Evolutionary conservation across 148 eudicot species (phyloP), one percentile per base, ranked within the genome.

Genomic region (Linanthus parryae): DNA sequence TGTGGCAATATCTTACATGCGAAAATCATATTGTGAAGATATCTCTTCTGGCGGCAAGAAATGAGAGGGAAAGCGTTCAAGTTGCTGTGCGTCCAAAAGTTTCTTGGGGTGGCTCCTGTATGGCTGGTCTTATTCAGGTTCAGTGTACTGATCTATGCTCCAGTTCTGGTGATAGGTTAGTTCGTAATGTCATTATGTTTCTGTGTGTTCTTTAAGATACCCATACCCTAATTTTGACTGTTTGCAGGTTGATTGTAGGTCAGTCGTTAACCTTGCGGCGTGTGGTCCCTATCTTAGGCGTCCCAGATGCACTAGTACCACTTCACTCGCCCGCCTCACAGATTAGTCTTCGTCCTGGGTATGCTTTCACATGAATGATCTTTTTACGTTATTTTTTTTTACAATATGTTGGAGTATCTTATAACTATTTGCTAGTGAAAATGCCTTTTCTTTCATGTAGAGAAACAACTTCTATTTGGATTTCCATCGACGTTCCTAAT

Each of bases 281-380:
- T 47, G 99, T 92, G 58, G 90, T 76, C 35, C 83, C 99, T 25
- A 52, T 92, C 52, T 74, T 92, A 66, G 99, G 99, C 15, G 91
- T 92, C 65, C 99, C 99, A 22, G 99, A 92, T 92, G 99, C 99
- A 54, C 99, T 92, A 65, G 94, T 92, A 45, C 96, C 99, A 35
- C 86, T 92, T 77, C 80, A 87, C 61, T 45, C 80, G 52, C 96
- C 99, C 48, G 54, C 56, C 52, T 75, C 79, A n/a, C 94, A 76
- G 30, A 64, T 87, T 48, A 77, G 43, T 68, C 61, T 92, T 57
- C 63, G 56, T 62, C 80, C 99, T 31, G 94, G 99, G 99, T 92
- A 92, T 54, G 31, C 52, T 14, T 44, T 35, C 16, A 41, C 40
- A 7, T 37, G 10, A 55, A 33, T 36, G 26, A 40, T 47, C 30